Base-by-base conservation (phyloP, 2,329 filamentous ascomycete species). In the Pezicula radicicola region DNA sequence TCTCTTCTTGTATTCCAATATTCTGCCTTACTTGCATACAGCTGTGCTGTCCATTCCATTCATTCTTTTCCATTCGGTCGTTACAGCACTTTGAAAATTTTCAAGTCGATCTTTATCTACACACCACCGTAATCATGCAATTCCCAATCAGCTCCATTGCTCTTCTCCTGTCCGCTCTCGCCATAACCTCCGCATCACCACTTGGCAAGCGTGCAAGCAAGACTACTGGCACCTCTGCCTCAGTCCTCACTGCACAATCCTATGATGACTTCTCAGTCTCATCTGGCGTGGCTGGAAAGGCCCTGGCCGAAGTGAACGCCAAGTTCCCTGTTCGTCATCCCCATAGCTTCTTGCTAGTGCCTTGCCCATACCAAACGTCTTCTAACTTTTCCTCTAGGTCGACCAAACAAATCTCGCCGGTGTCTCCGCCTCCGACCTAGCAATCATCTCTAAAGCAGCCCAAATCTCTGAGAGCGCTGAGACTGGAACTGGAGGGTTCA, bases 381-480 rank as follows among this genome's bases (percentile, higher is more conserved):
- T n/a, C n/a, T n/a, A n/a, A n/a, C 7, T 15, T 7, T 18, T 19
- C 25, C 7, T n/a, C 6, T 18, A 76, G 72, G 68, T 79, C 45
- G 70, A 76, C 60, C 57, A 68, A 27, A 64, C 61, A 49, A 65
- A 81, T 60, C 72, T 77, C 1, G 73, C 70, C 43, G 69, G 64
- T 19, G 75, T 83, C 42, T 73, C 75, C 45, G 62, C 66, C 10
- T 63, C 67, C 9, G 80, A 83, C 58, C 65, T 80, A 4, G 68
- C 70, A 33, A 80, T 80, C 63, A 70, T 83, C 43, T 27, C 52
- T 58, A 71, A 75, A 51, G 70, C 71, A 0, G 80, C 79, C 16
- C 69, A 72, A 56, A 74, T 75, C 0, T 78, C 79, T 50, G 80
- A 83, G 63, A 63, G 68, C 21, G 79, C 80, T n/a, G 80, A 83